These are phyloP conservation scores for Penicillium griseofulvum DNA, from an alignment of 2,329 filamentous ascomycete species.

Conservation along the genomic window DNA sequence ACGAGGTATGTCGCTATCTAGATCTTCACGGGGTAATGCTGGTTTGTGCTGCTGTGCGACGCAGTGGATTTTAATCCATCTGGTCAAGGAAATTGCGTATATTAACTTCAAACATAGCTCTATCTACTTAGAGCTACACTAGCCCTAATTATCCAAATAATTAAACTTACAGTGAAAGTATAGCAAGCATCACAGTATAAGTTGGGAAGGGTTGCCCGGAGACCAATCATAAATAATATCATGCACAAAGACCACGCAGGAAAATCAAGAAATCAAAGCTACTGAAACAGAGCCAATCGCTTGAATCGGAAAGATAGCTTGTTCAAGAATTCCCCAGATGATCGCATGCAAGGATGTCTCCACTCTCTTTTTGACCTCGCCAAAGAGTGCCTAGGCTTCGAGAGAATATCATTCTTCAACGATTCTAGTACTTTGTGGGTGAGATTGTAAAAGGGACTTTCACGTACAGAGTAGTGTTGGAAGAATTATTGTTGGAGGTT, in stretches of 20 bases:
- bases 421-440: not conserved
- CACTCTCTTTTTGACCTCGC: conserved; percentile 6
- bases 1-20: conserved; percentile 6
- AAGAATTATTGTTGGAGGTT: not conserved
- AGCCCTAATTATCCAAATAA: not conserved
- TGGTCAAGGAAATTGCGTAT: not conserved
- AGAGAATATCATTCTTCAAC: not conserved
- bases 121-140: not conserved
- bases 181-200: not conserved
- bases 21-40: conserved; percentile 1
- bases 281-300: conserved; percentile 18
- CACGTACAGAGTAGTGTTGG: not conserved
- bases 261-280: not conserved
- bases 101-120: not conserved
- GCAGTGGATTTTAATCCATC: not conserved
- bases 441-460: not conserved
- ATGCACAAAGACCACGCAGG: not conserved
- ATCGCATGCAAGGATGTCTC: conserved; percentile 22
- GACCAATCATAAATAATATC: conserved; percentile 1
- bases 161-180: not conserved
- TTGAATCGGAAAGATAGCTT: conserved; percentile 2
- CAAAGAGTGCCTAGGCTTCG: not conserved
- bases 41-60: not conserved
- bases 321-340: conserved; percentile 12
- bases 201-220: not conserved